Base-by-base conservation (phyloP, 2,329 filamentous ascomycete species). In the Colletotrichum costaricense region DNA sequence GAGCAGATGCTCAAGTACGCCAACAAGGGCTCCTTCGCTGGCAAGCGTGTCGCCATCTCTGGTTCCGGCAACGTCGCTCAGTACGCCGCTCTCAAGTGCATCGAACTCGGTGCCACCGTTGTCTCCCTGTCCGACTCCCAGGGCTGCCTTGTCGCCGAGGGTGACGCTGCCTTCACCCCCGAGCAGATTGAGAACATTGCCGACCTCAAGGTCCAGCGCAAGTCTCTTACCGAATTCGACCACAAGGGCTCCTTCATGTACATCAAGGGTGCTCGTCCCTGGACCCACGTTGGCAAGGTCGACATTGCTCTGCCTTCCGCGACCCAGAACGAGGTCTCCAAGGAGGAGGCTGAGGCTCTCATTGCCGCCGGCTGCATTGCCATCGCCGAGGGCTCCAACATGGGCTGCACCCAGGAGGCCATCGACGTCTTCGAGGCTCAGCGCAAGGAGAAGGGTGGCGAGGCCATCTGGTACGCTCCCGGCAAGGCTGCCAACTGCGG, bases 1-100 rank as follows among this genome's bases (percentile, higher is more conserved):
- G 90, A 93, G 79, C 94, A 97, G 89, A 98, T 98, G 95, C 95
- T 98, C 82, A 88, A 93, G 84, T 93, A 98, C 85, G 94, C 94
- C 78, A 95, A 94, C 83, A 92, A 93, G 82, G 95, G 97, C 82
- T 90, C 89, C 77, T 97, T 97, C 88, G 85, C 90, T 76, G 96
- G 95, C 86, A 98, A 98, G 91, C 93, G 93, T 74, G 97, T 98
- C 70, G 94, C 96, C 84, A 93, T 99, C 84, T 98, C 97, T 57
- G 97, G 97, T 76, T 98, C 96, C 73, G 97, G 97, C 78, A 99
- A 99, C 87, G 97, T 98, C 68, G 97, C 97, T 38, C 97, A 98
- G 88, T 98, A 97, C 87, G 96, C 96, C 38, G 97, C 96, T 0
- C 93, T 98, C 78, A 98, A 98, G 88, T 92, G 93, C 82, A 97